Conservation (phyloP, 2,329 filamentous ascomycete species). For the Colletotrichum melonis region DNA sequence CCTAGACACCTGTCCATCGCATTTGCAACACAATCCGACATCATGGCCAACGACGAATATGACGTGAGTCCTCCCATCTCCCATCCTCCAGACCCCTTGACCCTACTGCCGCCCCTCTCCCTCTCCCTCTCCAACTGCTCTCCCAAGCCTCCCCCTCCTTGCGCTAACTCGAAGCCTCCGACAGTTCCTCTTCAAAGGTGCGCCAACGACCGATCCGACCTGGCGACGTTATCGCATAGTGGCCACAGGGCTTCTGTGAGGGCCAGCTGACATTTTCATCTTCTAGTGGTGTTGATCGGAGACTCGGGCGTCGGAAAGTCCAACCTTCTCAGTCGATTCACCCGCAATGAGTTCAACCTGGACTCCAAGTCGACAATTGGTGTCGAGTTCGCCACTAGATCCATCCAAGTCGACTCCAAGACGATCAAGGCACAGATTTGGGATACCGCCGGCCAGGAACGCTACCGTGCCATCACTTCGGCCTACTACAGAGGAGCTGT, state of each 20-base stretch:
- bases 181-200: constrained; percentile 99
- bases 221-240: constrained; percentile 23
- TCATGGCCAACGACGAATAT: constrained; percentile 99
- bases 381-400: constrained; percentile 98
- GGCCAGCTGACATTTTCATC: constrained; percentile 44
- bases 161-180: constrained; percentile 35
- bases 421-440: constrained; percentile 99
- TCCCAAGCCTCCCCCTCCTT: constrained; percentile 36
- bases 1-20: constrained; percentile 37
- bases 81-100: constrained; percentile 12
- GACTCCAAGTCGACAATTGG: constrained; percentile 99
- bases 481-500: constrained; percentile 99
- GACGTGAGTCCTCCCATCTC: constrained; percentile 76
- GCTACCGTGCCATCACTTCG: constrained; percentile 98
- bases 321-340: constrained; percentile 99
- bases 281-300: constrained; percentile 93
- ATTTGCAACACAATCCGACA: constrained; percentile 50
- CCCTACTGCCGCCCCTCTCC: constrained; percentile 28
- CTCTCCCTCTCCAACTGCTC: constrained; percentile 41
- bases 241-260: not conserved
- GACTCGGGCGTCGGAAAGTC: constrained; percentile 99
- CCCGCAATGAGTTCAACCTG: constrained; percentile 99
- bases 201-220: constrained; percentile 41
- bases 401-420: constrained; percentile 98
- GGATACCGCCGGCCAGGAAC: constrained; percentile 99